phyloP scores from a whole-genome alignment of 495 filamentous ascomycete genomes.

The Amorphotheca resinae region DNA sequence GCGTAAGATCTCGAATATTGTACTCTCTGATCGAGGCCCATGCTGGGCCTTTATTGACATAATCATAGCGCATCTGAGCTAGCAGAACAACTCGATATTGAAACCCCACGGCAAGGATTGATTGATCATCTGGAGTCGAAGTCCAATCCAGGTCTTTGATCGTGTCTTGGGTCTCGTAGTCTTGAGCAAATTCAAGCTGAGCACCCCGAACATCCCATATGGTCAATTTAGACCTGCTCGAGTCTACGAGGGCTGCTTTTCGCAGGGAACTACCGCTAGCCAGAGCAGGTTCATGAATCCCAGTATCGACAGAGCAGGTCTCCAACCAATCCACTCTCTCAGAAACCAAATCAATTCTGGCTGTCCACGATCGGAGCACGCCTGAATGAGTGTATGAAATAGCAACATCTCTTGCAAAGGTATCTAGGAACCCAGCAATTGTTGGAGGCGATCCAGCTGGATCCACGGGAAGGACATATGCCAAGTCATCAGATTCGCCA shows the following conservation, averaged over 20 bases:
- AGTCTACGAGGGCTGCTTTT: constrained; percentile 75
- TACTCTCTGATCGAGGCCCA: constrained; percentile 83
- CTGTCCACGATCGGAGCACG: constrained; percentile 74
- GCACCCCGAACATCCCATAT: constrained; percentile 85
- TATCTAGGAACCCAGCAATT: constrained; percentile 72
- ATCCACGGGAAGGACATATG: constrained; percentile 80
- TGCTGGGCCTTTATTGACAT: constrained; percentile 76
- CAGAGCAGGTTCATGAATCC: constrained; percentile 57
- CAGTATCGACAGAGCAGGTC: constrained; percentile 73
- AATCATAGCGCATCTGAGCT: constrained; percentile 90
- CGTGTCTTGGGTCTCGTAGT: constrained; percentile 57
- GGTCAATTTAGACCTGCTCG: constrained; percentile 59
- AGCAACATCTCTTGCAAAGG: constrained; percentile 78
- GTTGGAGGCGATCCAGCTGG: constrained; percentile 64
- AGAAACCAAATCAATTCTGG: constrained; percentile 48
- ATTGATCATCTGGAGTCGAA: constrained; percentile 81
- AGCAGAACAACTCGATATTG: constrained; percentile 70
- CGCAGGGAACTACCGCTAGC: constrained; percentile 78
- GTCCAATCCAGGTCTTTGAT: constrained; percentile 92
- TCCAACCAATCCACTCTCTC: constrained; percentile 65
- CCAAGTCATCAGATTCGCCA: constrained; percentile 57
- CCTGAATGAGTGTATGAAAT: constrained; percentile 75
- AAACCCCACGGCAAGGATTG: constrained; percentile 85
- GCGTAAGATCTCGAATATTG: constrained; percentile 66
- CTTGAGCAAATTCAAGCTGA: constrained; percentile 68